Percentiles rank a stretch among this genome's conserved stretches.
These are phyloP conservation scores for Phaeosphaeriaceae sp. DNA, from an alignment of 2,329 filamentous ascomycete species.

Conservation along the genomic window DNA sequence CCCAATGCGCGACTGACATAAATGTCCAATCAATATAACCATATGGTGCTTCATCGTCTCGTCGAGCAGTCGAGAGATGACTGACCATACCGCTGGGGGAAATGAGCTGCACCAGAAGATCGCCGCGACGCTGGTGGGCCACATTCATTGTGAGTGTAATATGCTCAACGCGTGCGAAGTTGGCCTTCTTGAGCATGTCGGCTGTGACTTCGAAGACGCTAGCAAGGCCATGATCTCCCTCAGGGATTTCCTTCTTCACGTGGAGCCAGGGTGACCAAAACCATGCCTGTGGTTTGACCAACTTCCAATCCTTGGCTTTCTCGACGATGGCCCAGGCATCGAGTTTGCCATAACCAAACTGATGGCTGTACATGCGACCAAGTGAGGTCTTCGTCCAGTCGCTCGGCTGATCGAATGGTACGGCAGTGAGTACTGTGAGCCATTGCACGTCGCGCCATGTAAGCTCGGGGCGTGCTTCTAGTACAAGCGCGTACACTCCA, in stretches of 20 bases:
- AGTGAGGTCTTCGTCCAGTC: slow-evolving; percentile 84
- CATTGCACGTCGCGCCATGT: slow-evolving; percentile 96
- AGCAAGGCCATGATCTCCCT: slow-evolving; percentile 79
- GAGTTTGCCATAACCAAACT: slow-evolving; percentile 94
- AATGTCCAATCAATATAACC: slow-evolving; percentile 98
- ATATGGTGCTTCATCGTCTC: slow-evolving; percentile 66
- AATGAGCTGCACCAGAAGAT: slow-evolving; percentile 88
- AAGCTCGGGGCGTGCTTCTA: slow-evolving; percentile 84
- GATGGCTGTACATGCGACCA: slow-evolving; percentile 89
- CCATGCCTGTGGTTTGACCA: slow-evolving; percentile 96
- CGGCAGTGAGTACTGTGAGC: slow-evolving; percentile 81
- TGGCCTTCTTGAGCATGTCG: slow-evolving; percentile 80
- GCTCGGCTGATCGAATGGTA: slow-evolving; percentile 76
- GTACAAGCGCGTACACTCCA: slow-evolving; percentile 86
- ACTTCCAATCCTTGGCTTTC: slow-evolving; percentile 80
- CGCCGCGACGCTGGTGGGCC: slow-evolving; percentile 83
- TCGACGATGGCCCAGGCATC: slow-evolving; percentile 87
- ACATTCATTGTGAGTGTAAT: slow-evolving; percentile 98
- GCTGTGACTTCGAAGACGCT: slow-evolving; percentile 82
- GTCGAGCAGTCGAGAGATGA: slow-evolving; percentile 79
- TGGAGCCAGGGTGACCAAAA: slow-evolving; percentile 92
- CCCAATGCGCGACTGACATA: slow-evolving; percentile 98
- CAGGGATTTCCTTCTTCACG: slow-evolving; percentile 82
- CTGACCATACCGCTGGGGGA: slow-evolving; percentile 83
- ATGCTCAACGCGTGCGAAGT: slow-evolving; percentile 87